These are phyloP conservation scores for Cunninghamia lanceolata DNA, from an alignment of 75 land plant species.

Conservation along the genomic window DNA sequence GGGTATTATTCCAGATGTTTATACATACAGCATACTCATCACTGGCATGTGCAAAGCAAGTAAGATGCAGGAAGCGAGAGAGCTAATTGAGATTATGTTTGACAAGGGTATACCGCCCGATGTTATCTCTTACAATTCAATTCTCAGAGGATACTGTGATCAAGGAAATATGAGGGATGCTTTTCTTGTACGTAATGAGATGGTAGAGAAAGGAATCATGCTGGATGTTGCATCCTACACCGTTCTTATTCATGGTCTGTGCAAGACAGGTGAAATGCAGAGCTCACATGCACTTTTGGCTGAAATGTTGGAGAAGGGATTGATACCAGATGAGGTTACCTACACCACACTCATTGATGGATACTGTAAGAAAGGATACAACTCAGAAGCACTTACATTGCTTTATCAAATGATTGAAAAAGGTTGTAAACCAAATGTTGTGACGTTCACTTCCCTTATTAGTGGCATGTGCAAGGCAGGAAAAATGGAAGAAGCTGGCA, in stretches of 20 bases:
- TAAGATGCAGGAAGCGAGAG: conserved; percentile 50
- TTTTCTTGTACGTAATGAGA: conserved; percentile 45
- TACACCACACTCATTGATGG: conserved; percentile 75
- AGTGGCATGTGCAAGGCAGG: conserved; percentile 66
- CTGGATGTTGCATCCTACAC: conserved; percentile 57
- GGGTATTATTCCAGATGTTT: conserved; percentile 57
- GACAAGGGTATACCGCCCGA: conserved; percentile 46
- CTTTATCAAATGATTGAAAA: conserved; percentile 52
- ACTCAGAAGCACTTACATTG: conserved; percentile 38
- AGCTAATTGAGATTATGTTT: conserved; percentile 56
- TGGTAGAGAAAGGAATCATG: conserved; percentile 45
- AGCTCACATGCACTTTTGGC: conserved; percentile 50
- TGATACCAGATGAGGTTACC: conserved; percentile 55
- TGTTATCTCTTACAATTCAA: conserved; percentile 37
- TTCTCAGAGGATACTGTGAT: conserved; percentile 61
- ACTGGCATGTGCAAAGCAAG: conserved; percentile 63
- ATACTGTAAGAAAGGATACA: conserved; percentile 41
- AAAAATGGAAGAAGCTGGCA: conserved; percentile 43
- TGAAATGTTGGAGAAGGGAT: conserved; percentile 38
- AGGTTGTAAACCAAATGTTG: conserved; percentile 57
- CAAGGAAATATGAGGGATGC: conserved; percentile 44
- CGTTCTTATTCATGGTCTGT: conserved; percentile 59
- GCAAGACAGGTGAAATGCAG: conserved; percentile 42
- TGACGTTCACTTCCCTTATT: conserved; percentile 62
- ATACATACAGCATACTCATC: conserved; percentile 61